Evolutionary conservation across 345 rosid species (phyloP), one percentile per base, ranked within the genome.

Genomic region (Camelina hispida): DNA sequence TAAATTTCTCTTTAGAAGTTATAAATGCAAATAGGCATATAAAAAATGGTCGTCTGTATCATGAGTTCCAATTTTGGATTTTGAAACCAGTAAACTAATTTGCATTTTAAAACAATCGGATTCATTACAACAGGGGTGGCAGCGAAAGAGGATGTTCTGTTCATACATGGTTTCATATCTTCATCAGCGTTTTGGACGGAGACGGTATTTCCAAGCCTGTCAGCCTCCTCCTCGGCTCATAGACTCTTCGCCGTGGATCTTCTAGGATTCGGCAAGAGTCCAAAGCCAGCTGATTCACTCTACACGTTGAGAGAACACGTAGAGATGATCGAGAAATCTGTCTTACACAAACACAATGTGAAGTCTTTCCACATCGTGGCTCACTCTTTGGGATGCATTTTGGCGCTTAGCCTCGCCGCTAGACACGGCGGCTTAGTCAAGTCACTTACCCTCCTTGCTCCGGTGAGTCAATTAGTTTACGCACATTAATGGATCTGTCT

Each of bases 111-210:
- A 63, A 18, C 13, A 65, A 66, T 67, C 30, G 35, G 52, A 50
- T 22, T 68, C 38, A 11, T 23, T 62, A 30, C 13, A 48, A 37
- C 40, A 78, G 81, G 62, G 17, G 17, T 65, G 16, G 10, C 23
- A 60, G 87, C 88, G 23, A 74, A 81, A 53, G 99, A 89, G 52
- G 96, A 89, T 59, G 98, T 96, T 7, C 37, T 96, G n/a, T 93
- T 96, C 85, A 89, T 96, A 32, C 99, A 96, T 59, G 99, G 99
- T 6, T 96, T 96, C 88, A 89, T 96, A 76, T 96, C 98, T 20
- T 96, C 99, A 1, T 93, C 98, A 2, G 89, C 90, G 18, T 91
- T 96, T 71, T 96, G 99, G 99, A 90, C 97, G 1, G 98, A 96
- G 62, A 93, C 99, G 2, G 66, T 96, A 59, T 96, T 96, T 58